Percentiles rank a stretch among this genome's conserved stretches.
Conservation (phyloP, 108 stramenopile genomes). For the Schizochytrium sp. region DNA sequence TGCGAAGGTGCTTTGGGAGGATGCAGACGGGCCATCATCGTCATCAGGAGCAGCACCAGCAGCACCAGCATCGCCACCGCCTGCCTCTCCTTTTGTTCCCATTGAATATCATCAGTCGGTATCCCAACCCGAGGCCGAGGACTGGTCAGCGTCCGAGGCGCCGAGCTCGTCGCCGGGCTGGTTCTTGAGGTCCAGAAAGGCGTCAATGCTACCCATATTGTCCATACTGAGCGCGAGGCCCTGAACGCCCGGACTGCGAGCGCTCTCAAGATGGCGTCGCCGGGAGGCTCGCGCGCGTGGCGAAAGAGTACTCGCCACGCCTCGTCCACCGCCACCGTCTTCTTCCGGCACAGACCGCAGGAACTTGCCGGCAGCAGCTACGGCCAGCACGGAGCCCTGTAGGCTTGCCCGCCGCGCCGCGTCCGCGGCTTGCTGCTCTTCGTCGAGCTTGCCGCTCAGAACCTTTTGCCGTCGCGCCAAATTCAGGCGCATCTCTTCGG, state of each 20-base stretch:
- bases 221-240: background rate
- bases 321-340: background rate
- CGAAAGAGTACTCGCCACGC: background rate
- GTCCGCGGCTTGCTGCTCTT: slow-evolving; percentile 9
- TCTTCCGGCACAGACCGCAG: background rate
- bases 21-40: no score
- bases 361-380: no score
- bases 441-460: background rate
- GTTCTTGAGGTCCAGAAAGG: background rate
- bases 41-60: no score
- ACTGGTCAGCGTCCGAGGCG: background rate
- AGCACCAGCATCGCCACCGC: background rate
- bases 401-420: background rate
- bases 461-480: background rate
- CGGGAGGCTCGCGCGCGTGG: background rate
- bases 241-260: background rate
- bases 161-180: background rate
- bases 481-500: background rate
- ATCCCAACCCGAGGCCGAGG: background rate
- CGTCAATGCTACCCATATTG: background rate
- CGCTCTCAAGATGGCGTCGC: background rate
- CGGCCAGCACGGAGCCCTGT: background rate
- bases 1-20: no score
- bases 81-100: background rate
- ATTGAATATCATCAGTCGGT: background rate